Evolutionary conservation across 768 basidiomycete species (phyloP), one percentile per base, ranked within the genome.

Genomic region (Chalciporus sphaerocephalus): DNA sequence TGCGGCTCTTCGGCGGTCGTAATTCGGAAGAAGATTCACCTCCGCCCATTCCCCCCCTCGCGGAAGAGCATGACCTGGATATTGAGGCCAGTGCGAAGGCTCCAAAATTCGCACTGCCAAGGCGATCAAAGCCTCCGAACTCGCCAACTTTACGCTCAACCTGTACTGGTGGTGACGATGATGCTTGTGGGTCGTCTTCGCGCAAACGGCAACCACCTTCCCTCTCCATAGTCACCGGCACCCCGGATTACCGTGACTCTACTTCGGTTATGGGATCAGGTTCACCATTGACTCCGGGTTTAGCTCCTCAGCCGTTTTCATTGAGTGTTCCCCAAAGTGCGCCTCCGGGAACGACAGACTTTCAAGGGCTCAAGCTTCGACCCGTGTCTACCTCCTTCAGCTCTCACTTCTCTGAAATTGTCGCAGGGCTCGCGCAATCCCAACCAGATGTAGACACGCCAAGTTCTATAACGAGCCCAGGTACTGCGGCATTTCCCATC

Each of bases 371-470:
- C 38, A 81, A 78, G 55, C 66, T 92, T 41, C 78, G 89, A 13
- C 88, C 88, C 3, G 72, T 90, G 15, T 91, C 89, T 17, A 80
- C 81, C 1, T 69, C 83, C 34, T 92, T 92, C 62, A 84, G 85
- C 56, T 69, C 79, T 9, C 80, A 85, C 21, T 86, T 90, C 55
- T 71, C 74, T 8, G 72, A 73, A 20, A 65, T 72, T 46, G 62
- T 76, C 15, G 47, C 62, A 40, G 53, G 53, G 35, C 24, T 52
- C 4, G 54, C 48, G 40, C 54, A 70, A 24, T 62, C 64, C 5
- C 66, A 70, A 8, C 58, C 67, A 15, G 79, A 78, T 42, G 55
- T 66, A 1, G 73, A 74, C 45, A 79, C 80, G 2, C 75, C 79
- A 10, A 79, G 75, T 41, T 76, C 80, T 27, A 48, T 67, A 11